Evolutionary conservation across 2,329 filamentous ascomycete genomes (phyloP).

Genomic region (Aureobasidium zeae): DNA sequence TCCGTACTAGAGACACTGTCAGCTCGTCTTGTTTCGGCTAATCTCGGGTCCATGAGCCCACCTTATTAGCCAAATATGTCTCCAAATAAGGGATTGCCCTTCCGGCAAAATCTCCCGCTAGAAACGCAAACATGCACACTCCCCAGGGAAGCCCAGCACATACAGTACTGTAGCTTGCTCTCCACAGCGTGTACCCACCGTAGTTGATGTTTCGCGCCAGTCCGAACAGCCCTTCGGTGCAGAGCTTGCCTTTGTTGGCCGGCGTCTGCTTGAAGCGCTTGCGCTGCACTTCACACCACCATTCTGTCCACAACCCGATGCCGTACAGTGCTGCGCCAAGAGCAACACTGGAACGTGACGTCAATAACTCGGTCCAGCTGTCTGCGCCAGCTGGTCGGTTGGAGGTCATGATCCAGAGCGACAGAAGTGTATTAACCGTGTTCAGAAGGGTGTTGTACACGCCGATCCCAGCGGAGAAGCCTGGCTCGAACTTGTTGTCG

Average conservation of each 20-base stretch:
- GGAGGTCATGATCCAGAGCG: conserved; percentile 20
- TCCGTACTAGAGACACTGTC: conserved; percentile 19
- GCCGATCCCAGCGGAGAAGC: conserved; percentile 18
- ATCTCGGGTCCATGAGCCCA: conserved; percentile 4
- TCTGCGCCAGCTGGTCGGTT: conserved; percentile 17
- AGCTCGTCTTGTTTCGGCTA: background rate
- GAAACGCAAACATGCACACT: conserved; percentile 16
- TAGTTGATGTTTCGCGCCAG: conserved; percentile 24
- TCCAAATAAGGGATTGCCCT: conserved; percentile 24
- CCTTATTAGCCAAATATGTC: conserved; percentile 22
- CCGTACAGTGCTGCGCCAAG: conserved; percentile 19
- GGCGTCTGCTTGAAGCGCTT: conserved; percentile 22
- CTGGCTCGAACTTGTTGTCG: conserved; percentile 18
- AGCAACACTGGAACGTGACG: conserved; percentile 11
- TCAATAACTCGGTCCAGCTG: conserved; percentile 15
- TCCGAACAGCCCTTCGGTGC: conserved; percentile 21
- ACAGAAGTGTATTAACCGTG: conserved; percentile 21
- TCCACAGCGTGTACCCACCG: conserved; percentile 24
- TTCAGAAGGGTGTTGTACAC: conserved; percentile 23
- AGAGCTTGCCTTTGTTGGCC: conserved; percentile 22
- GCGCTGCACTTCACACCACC: conserved; percentile 23
- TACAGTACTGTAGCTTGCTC: conserved; percentile 20
- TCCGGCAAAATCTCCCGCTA: conserved; percentile 21
- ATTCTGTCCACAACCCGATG: conserved; percentile 21
- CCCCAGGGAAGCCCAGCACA: conserved; percentile 22